phyloP scores from a whole-genome alignment of 208 protist species.

The Leishmania tropica region DNA sequence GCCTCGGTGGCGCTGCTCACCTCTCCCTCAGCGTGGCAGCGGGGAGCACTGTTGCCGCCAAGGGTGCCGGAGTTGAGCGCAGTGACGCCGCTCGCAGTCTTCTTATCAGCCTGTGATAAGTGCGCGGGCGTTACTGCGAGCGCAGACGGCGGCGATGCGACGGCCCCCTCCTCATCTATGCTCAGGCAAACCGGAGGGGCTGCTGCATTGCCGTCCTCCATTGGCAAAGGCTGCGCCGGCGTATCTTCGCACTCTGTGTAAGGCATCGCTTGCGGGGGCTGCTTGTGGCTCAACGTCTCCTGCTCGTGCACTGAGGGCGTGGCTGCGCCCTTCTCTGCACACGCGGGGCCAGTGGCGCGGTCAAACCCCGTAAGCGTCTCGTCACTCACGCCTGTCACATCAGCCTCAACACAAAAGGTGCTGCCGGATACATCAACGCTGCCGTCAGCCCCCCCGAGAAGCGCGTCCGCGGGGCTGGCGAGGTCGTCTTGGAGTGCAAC shows the following conservation, averaged over 20 bases:
- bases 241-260: too few relatives aligned
- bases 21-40: neutral
- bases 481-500: neutral
- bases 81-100: neutral
- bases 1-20: neutral
- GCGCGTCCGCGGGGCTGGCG: neutral
- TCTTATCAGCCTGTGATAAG: neutral
- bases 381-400: slow-evolving; percentile 11
- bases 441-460: neutral
- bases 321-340: neutral
- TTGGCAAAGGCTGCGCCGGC: neutral
- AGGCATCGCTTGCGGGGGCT: neutral
- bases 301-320: neutral
- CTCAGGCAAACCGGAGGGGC: neutral
- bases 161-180: neutral
- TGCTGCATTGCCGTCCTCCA: neutral
- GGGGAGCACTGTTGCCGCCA: neutral
- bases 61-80: neutral
- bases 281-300: neutral
- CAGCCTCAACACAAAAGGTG: neutral
- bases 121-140: neutral
- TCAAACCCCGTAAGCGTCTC: slow-evolving; percentile 1
- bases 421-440: neutral
- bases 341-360: neutral
- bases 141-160: neutral